These are phyloP conservation scores for Candida endomychidarum DNA, from an alignment of 805 yeast species.

Conservation along the genomic window DNA sequence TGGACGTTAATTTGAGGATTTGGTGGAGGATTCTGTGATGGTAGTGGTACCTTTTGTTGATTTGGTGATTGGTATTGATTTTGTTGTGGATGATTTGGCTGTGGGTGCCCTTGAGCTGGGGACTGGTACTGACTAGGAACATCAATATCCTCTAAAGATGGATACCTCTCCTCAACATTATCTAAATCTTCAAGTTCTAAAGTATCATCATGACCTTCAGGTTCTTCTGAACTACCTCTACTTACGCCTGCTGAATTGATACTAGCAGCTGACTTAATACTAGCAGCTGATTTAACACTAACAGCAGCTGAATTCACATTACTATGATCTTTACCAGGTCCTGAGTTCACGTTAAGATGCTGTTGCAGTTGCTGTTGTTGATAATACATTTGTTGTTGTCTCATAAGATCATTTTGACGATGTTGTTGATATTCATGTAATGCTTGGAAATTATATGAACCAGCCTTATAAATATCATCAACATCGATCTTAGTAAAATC, in stretches of 20 bases:
- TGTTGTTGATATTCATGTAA: constrained; percentile 50
- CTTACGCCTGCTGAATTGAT: neutral
- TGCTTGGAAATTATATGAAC: constrained; percentile 59
- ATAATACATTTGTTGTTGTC: constrained; percentile 40
- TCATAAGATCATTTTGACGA: constrained; percentile 31
- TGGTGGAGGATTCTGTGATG: constrained; percentile 3
- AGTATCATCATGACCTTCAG: constrained; percentile 18
- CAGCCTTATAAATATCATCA: constrained; percentile 48
- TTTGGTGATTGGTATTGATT: constrained; percentile 5
- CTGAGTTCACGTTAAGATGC: constrained; percentile 8
- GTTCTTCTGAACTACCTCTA: neutral
- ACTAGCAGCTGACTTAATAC: neutral
- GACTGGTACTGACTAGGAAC: too few species aligned
- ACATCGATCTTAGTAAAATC: constrained; percentile 31
- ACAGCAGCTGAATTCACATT: neutral
- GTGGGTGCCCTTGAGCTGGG: neutral
- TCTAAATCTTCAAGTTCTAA: constrained; percentile 42
- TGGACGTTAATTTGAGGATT: neutral
- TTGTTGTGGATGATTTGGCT: neutral
- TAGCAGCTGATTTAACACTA: neutral
- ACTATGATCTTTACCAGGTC: neutral
- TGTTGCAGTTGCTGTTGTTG: constrained; percentile 39
- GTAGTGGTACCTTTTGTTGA: neutral
- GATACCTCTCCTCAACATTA: constrained; percentile 52
- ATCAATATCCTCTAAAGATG: constrained; percentile 41